phyloP scores from a whole-genome alignment of 805 yeast species.

The Wickerhamomyces silvicola region DNA sequence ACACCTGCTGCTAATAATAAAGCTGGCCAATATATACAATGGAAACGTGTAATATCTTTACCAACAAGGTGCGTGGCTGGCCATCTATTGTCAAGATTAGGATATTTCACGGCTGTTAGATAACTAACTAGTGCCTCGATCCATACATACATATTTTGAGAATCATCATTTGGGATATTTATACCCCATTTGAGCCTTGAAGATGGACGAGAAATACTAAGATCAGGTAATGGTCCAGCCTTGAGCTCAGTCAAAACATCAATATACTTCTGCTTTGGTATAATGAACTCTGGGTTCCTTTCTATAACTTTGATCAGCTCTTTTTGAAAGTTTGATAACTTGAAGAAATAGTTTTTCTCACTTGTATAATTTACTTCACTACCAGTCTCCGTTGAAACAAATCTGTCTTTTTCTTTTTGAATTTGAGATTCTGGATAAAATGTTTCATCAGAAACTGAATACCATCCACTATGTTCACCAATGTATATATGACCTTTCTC shows the following conservation, averaged over 20 bases:
- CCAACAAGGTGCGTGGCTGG: conserved; percentile 71
- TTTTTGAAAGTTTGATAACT: conserved; percentile 53
- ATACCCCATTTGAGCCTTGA: conserved; percentile 85
- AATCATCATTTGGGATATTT: conserved; percentile 70
- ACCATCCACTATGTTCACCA: conserved; percentile 91
- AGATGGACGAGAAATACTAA: conserved; percentile 83
- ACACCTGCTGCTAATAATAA: conserved; percentile 78
- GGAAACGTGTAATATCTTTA: conserved; percentile 85
- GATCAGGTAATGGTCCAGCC: conserved; percentile 45
- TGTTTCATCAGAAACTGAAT: conserved; percentile 89
- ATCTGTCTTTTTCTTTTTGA: conserved; percentile 24
- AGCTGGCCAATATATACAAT: conserved; percentile 91
- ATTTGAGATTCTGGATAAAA: conserved; percentile 84
- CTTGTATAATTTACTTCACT: conserved; percentile 68
- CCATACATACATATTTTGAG: conserved; percentile 92
- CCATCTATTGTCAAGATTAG: conserved; percentile 24
- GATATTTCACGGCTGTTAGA: conserved; percentile 64
- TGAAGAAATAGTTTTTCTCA: conserved; percentile 86
- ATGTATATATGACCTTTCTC: conserved; percentile 65
- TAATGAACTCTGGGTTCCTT: conserved; percentile 50
- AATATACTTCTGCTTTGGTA: conserved; percentile 51
- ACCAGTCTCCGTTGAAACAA: conserved; percentile 60
- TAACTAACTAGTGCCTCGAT: conserved; percentile 90
- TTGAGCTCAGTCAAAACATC: conserved; percentile 56
- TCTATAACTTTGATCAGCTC: conserved; percentile 44